Base-by-base conservation (phyloP, 2,329 filamentous ascomycete species). In the Alternaria postmessia region DNA sequence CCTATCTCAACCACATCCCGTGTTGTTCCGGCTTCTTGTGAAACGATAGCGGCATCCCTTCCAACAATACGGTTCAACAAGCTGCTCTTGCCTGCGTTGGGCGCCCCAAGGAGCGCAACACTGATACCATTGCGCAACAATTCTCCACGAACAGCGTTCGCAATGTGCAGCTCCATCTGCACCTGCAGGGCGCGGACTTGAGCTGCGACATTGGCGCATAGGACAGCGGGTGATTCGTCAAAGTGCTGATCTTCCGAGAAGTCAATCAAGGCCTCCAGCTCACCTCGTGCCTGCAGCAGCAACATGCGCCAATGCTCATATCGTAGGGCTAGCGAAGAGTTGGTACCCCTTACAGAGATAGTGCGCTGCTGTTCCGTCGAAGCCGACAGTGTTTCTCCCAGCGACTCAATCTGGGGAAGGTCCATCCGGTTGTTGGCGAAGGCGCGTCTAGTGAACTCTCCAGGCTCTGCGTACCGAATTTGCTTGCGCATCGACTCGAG, bases 161-260 rank as follows among this genome's bases (percentile, higher is more conserved):
- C 80, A 65, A 93, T 87, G 78, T 97, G 92, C 32, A 87, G 77
- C 14, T 82, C 81, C 60, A 98, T 89, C 57, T 89, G 84, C 30
- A 76, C 74, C 55, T 88, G 81, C 57, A 98, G 86, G 0, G 73
- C 76, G 1, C 77, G 74, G 3, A 96, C 86, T 72, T 93, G 88
- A 0, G 66, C 68, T 1, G 88, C 85, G 30, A 97, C 91, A 49
- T 89, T 92, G 0, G 74, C 77, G 44, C 96, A 84, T 22, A 98
- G 83, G 56, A 91, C 86, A 0, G 84, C 81, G 0, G 93, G 91
- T 3, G 92, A 90, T 78, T 97, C 93, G 68, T 98, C 94, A 72
- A 99, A 96, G 80, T 98, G 92, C 79, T 99, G 94, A 72, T 98
- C 95, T 77, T 99, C 95, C 1, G 92, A 91, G 76, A 99, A 99